A percentile compares a stretch with the other conserved stretches of the same genome.
Evolutionary conservation across 2,329 filamentous ascomycete species (phyloP).

Genomic region (Sporothrix protearum): DNA sequence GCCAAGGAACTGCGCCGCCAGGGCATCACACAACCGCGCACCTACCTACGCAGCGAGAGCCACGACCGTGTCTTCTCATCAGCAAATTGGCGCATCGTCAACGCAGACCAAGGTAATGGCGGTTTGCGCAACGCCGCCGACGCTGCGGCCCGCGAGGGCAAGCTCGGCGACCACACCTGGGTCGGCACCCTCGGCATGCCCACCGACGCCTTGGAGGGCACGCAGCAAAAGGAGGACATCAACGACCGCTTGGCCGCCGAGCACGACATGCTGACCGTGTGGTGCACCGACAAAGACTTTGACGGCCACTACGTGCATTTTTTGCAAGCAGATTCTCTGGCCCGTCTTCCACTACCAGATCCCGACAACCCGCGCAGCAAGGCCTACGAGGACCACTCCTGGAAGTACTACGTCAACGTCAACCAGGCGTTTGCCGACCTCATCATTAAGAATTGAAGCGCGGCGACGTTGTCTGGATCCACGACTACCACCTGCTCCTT

Average conservation of each 20-base stretch:
- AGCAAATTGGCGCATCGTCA: constrained; percentile 78
- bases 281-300: constrained; percentile 85
- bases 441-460: constrained; percentile 89
- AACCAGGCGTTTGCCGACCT: constrained; percentile 92
- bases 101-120: constrained; percentile 86
- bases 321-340: constrained; percentile 97
- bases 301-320: constrained; percentile 94
- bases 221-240: constrained; percentile 75
- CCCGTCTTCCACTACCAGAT: constrained; percentile 98
- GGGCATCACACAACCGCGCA: constrained; percentile 54
- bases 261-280: constrained; percentile 78
- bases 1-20: constrained; percentile 55
- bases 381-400: constrained; percentile 94
- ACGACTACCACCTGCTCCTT: constrained; percentile 90
- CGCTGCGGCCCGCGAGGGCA: constrained; percentile 67
- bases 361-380: constrained; percentile 96
- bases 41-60: constrained; percentile 54
- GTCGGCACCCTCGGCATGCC: constrained; percentile 93
- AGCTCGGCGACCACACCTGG: constrained; percentile 74
- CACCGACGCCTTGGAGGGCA: constrained; percentile 74
- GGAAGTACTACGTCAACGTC: constrained; percentile 88
- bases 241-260: constrained; percentile 76
- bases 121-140: constrained; percentile 85
- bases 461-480: constrained; percentile 89
- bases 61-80: constrained; percentile 69